phyloP scores from a whole-genome alignment of 108 stramenopile genomes.

The Nitzschia inconspicua region DNA sequence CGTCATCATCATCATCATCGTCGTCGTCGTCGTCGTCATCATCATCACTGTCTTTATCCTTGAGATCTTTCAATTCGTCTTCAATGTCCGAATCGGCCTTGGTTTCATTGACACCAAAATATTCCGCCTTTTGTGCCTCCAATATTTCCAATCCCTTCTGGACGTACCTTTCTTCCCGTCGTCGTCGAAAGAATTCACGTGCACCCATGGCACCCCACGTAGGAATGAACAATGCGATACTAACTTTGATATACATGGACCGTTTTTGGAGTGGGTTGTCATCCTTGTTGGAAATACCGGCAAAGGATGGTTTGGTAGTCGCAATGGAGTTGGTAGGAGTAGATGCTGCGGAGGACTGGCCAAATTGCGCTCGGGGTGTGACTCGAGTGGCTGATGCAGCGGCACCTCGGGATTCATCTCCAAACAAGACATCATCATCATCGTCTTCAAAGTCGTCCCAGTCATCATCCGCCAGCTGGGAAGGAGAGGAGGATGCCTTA shows the following conservation, averaged over 20 bases:
- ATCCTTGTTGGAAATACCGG: not conserved
- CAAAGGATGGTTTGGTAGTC: constrained; percentile 6
- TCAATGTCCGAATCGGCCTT: constrained; percentile 6
- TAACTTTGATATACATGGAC: constrained; percentile 16
- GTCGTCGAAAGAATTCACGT: constrained; percentile 32
- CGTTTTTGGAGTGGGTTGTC: not conserved
- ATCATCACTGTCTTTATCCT: constrained; percentile 15
- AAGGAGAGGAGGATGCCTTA: not conserved
- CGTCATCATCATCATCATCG: constrained; percentile 25
- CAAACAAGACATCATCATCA: constrained; percentile 13
- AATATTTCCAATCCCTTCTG: constrained; percentile 37
- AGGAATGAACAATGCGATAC: constrained; percentile 22
- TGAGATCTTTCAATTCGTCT: constrained; percentile 10
- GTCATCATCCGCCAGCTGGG: not conserved
- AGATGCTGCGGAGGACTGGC: not conserved
- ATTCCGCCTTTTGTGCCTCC: constrained; percentile 37
- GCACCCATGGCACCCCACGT: constrained; percentile 18
- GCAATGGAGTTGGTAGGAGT: not conserved
- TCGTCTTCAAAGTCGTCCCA: constrained; percentile 24
- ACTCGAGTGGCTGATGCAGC: not conserved
- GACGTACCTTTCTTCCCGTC: constrained; percentile 36
- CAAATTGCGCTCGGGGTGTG: not conserved
- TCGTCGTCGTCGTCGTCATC: constrained; percentile 35
- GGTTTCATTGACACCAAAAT: constrained; percentile 15
- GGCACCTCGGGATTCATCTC: not conserved